A percentile compares a stretch with the other conserved stretches of the same genome.
Evolutionary conservation across 176 grass and related monocot genomes (phyloP).

Genomic region (Elymus sibiricus): DNA sequence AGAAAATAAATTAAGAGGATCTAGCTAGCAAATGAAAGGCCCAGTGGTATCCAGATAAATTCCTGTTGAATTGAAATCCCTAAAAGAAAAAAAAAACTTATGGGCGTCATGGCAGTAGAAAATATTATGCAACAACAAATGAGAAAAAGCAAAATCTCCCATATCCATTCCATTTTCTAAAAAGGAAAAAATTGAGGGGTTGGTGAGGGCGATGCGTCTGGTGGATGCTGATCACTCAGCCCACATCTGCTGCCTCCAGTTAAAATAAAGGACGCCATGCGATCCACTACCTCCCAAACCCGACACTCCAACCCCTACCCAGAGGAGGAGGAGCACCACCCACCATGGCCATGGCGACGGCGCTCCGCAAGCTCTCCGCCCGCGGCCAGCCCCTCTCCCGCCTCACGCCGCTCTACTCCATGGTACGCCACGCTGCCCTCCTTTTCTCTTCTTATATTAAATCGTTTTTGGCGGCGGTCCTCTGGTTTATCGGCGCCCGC

Average conservation of each 20-base stretch:
- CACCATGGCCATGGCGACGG: slow-evolving; percentile 81
- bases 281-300: slow-evolving; percentile 31
- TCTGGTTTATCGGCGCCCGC: background rate
- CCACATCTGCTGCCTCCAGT: background rate
- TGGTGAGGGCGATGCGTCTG: slow-evolving; percentile 21
- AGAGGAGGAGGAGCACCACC: slow-evolving; percentile 17
- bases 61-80: background rate
- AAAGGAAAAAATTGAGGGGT: background rate
- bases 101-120: background rate
- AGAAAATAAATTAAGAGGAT: too few species aligned
- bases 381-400: slow-evolving; percentile 52
- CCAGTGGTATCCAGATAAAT: too few species aligned
- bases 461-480: background rate
- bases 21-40: too few species aligned
- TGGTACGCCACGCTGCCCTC: slow-evolving; percentile 36
- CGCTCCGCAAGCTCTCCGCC: slow-evolving; percentile 63
- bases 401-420: slow-evolving; percentile 49
- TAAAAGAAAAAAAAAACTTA: background rate
- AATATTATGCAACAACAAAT: background rate
- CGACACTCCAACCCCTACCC: slow-evolving; percentile 11
- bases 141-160: background rate
- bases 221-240: slow-evolving; percentile 13
- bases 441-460: background rate
- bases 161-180: too few species aligned
- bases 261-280: slow-evolving; percentile 15